Conservation (phyloP, 2,329 filamentous ascomycete genomes). For the Cladophialophora bantiana region DNA sequence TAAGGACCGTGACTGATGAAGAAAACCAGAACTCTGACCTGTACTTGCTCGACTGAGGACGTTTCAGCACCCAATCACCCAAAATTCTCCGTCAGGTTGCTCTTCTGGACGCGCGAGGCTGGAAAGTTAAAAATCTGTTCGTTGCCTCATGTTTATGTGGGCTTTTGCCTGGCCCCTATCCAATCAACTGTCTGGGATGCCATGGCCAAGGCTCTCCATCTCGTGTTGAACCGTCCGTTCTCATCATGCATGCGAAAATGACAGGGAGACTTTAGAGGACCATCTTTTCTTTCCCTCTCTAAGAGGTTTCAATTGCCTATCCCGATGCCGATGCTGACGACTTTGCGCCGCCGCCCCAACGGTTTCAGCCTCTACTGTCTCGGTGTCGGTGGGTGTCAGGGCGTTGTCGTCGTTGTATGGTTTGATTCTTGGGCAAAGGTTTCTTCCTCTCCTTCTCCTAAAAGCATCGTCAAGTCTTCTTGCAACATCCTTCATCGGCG, state of each 20-base stretch:
- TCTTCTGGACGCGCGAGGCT: not conserved
- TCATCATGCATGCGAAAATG: not conserved
- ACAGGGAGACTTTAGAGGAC: not conserved
- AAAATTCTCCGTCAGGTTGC: not conserved
- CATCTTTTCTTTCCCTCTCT: not conserved
- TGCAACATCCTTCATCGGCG: not conserved
- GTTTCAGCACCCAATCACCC: not conserved
- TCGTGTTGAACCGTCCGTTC: not conserved
- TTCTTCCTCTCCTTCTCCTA: not conserved
- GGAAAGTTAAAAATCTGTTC: not conserved
- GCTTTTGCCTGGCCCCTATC: not conserved
- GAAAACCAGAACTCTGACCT: not conserved
- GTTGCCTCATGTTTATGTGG: not conserved
- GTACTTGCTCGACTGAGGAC: not conserved
- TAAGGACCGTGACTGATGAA: not conserved
- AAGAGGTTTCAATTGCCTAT: not conserved
- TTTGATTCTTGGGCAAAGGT: not conserved
- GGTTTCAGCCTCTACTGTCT: not conserved
- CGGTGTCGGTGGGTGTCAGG: not conserved
- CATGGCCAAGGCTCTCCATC: not conserved
- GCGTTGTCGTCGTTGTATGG: not conserved
- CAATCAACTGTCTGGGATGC: not conserved
- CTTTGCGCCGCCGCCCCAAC: not conserved
- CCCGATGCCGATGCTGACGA: not conserved
- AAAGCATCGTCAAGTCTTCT: not conserved